Percentiles rank a stretch among this genome's conserved stretches.
phyloP scores from a whole-genome alignment of 306 rosid species.

The Sicyos baderoa region DNA sequence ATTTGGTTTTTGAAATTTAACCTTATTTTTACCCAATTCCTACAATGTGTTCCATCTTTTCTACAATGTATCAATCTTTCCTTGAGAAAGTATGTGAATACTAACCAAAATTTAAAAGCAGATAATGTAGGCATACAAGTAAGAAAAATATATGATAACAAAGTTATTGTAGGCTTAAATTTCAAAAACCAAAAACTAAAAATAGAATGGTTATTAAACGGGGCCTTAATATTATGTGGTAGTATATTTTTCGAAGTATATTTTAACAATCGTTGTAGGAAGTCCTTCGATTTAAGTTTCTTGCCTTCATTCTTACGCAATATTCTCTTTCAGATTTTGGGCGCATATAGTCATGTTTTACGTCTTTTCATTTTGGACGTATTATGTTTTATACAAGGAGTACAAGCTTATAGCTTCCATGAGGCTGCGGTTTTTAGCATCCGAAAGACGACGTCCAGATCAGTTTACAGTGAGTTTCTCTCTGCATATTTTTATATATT shows the following conservation, averaged over 20 bases:
- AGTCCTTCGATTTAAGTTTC: constrained; percentile 4
- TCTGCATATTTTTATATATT: background rate
- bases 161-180: too few relatives aligned
- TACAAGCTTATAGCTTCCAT: constrained; percentile 49
- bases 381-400: constrained; percentile 60
- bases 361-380: constrained; percentile 72
- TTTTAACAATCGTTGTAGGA: background rate
- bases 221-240: background rate
- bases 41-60: too few relatives aligned
- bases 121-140: too few relatives aligned
- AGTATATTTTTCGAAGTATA: background rate
- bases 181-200: too few relatives aligned
- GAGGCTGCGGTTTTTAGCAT: constrained; percentile 72
- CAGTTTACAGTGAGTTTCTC: constrained; percentile 53
- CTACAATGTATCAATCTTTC: too few relatives aligned
- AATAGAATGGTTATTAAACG: too few relatives aligned
- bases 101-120: too few relatives aligned
- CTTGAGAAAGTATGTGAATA: too few relatives aligned
- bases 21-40: too few relatives aligned
- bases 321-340: constrained; percentile 56
- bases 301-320: constrained; percentile 13
- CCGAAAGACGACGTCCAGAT: constrained; percentile 71
- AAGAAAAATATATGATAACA: too few relatives aligned
- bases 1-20: too few relatives aligned
- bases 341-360: constrained; percentile 72